Percentiles rank a stretch among this genome's conserved stretches.
Evolutionary conservation across 345 rosid species (phyloP).

Genomic region (Melastoma malabathricum): DNA sequence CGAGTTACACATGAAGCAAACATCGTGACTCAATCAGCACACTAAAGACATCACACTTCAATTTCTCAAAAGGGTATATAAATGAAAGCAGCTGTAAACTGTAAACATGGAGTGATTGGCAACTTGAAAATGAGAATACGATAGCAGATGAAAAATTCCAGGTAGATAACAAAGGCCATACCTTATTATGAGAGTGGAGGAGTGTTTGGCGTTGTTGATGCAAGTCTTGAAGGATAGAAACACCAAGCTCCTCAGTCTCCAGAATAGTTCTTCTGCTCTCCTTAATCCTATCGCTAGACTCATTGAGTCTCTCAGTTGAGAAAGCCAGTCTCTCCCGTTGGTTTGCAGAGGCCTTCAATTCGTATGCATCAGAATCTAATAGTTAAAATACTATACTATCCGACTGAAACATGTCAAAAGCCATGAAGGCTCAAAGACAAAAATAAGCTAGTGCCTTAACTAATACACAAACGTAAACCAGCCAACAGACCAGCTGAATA

Average conservation of each 20-base stretch:
- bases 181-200: constrained; percentile 69
- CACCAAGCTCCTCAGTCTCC: constrained; percentile 87
- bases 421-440: background rate
- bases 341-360: constrained; percentile 51
- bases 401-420: background rate
- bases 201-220: constrained; percentile 86
- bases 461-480: no score
- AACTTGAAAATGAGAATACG: background rate
- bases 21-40: no score
- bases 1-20: no score
- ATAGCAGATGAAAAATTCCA: background rate
- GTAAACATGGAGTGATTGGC: background rate
- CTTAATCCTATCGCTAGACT: constrained; percentile 61
- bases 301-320: constrained; percentile 69
- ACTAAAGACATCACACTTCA: no score
- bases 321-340: constrained; percentile 65
- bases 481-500: no score
- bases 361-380: background rate
- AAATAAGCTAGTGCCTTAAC: background rate
- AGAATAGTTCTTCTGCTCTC: constrained; percentile 78
- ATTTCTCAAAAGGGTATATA: no score
- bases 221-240: constrained; percentile 75
- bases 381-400: background rate
- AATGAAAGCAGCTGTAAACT: no score
- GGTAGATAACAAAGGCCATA: constrained; percentile 6